Base-by-base conservation (phyloP, 441 rosid species). In the Viola pubescens region DNA sequence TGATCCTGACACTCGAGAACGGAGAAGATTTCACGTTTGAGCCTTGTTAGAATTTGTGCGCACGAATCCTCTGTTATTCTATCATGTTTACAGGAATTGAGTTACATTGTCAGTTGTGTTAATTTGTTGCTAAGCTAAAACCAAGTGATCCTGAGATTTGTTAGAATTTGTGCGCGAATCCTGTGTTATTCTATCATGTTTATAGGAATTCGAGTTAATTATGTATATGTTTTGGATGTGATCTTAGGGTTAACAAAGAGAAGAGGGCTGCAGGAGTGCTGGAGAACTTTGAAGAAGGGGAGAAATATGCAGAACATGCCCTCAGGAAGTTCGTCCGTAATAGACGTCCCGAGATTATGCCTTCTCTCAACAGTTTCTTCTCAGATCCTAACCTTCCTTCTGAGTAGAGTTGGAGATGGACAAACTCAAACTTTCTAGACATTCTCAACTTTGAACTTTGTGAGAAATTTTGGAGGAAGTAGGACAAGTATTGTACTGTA, bases 181-280 rank as follows among this genome's bases (percentile, higher is more conserved):
- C 4, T 19, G 34, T 40, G n/a, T 42, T 19, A 1, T 16, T 42
- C 7, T 14, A 9, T 41, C 7, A 8, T 43, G 19, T 41, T 14
- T 56, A 56, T 9, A 2, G 4, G 38, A 7, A 5, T 16, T 26
- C 14, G 10, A 40, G 7, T 40, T 41, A 37, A 40, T 7, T 14
- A 8, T 12, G 59, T 19, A 19, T 19, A 19, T 19, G 59, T 5
- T 52, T 60, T 58, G 57, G 7, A 41, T 14, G 3, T 48, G 38
- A 52, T 44, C 9, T 42, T 65, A 82, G 86, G 84, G 82, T 85
- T 19, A 69, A 68, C 46, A 82, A 82, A 48, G 82, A 78, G 68
- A 74, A 78, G 47, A 77, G 86, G 63, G 66, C 77, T 3, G 85
- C 88, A 1, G 91, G 86, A 65, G 61, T 85, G 37, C 81, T 81